Base-by-base conservation (phyloP, 1,284 basidiomycete genomes). In the Tilletia horrida region DNA sequence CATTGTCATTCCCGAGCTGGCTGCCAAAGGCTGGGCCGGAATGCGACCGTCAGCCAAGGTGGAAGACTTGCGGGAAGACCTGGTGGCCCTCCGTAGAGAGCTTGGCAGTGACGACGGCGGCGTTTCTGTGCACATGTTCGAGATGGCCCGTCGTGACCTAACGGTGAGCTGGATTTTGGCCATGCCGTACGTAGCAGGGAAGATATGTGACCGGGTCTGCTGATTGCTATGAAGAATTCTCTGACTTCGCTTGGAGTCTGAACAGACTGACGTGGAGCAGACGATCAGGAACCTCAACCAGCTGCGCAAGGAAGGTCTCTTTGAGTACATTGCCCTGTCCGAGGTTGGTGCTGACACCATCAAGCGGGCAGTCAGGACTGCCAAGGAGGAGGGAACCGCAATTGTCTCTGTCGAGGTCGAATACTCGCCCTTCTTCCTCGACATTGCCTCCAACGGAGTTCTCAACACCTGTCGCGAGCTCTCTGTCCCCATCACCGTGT, bases 361-460 rank as follows among this genome's bases (percentile, higher is more conserved):
- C 65, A 66, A 74, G n/a, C 57, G 67, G 16, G 77, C 78, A 0
- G 69, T 62, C 44, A 68, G 62, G n/a, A 70, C 73, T 0, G 70
- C 69, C 18, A 74, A 31, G 29, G 31, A 59, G 8, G 13, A 31
- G 1, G 55, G 55, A 13, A 59, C 55, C 13, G 14, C 73, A 2
- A 70, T 90, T 69, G 79, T 86, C 1, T 87, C 87, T 3, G 81
- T 89, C 27, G 87, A 90, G 79, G 82, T 88, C 40, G 88, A 89
- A 78, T 87, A 86, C 76, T 88, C 86, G 2, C 87, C 88, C 0
- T 89, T 88, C 82, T 84, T 84, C 18, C 83, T 81, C 43, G 83
- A 84, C 62, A 83, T 84, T 25, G 85, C 86, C 67, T 78, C 83
- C 59, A 78, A 82, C 62, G 83, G 83, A 16, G 84, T 83, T 21